A percentile compares a stretch with the other conserved stretches of the same genome.
Conservation (phyloP, 257 asterid species). For the Penstemon barbatus region DNA sequence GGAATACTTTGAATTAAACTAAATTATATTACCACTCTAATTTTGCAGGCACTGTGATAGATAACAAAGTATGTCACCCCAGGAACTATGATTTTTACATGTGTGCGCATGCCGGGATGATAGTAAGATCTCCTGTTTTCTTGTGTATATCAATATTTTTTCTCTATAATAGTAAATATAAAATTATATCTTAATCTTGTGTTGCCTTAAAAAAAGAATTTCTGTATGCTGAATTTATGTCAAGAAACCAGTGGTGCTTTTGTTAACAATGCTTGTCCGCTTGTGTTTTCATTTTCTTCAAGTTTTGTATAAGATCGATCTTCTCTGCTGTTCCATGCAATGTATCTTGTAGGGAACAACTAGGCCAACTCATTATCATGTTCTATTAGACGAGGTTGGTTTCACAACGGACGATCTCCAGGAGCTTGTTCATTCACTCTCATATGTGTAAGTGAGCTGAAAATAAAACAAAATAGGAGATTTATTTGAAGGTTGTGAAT, state of each 20-base stretch:
- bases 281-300: background rate
- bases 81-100: slow-evolving; percentile 82
- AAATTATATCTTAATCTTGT: background rate
- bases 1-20: background rate
- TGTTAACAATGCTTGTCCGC: background rate
- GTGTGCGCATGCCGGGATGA: slow-evolving; percentile 92
- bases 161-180: background rate
- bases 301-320: background rate
- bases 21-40: background rate
- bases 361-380: slow-evolving; percentile 80
- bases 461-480: background rate
- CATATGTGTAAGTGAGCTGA: slow-evolving; percentile 67
- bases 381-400: slow-evolving; percentile 68
- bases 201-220: background rate
- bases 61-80: slow-evolving; percentile 80
- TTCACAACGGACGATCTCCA: slow-evolving; percentile 73
- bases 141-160: background rate
- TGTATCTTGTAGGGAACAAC: slow-evolving; percentile 64
- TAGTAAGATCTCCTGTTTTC: slow-evolving; percentile 38
- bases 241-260: too few relatives aligned
- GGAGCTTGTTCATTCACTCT: slow-evolving; percentile 78
- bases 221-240: background rate
- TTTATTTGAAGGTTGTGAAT: background rate
- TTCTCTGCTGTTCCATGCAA: too few relatives aligned
- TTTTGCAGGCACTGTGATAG: slow-evolving; percentile 81